Conservation (phyloP, 2,329 filamentous ascomycete species). For the Penicillium oxalicum region DNA sequence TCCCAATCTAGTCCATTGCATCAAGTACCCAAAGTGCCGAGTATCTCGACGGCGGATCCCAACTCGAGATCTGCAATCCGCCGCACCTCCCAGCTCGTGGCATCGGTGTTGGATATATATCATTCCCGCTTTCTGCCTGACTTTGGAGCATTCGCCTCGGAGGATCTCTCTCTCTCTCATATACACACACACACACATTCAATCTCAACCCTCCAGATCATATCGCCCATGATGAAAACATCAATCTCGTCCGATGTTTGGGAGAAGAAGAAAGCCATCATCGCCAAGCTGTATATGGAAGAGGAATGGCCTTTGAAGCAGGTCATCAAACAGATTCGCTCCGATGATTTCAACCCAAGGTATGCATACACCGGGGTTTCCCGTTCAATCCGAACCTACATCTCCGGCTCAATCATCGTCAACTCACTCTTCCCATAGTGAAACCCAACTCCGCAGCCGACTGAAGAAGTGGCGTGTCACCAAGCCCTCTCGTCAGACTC, state of each 20-base stretch:
- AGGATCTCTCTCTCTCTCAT: too few relatives aligned
- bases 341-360: slow-evolving; percentile 40
- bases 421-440: slow-evolving; percentile 21
- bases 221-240: slow-evolving; percentile 32
- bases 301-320: slow-evolving; percentile 43
- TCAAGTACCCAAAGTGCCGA: background rate
- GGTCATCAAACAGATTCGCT: slow-evolving; percentile 41
- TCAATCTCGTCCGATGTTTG: slow-evolving; percentile 40
- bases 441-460: slow-evolving; percentile 41
- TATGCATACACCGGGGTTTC: slow-evolving; percentile 16
- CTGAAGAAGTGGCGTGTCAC: slow-evolving; percentile 43
- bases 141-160: too few relatives aligned
- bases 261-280: slow-evolving; percentile 40
- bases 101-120: too few relatives aligned
- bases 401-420: background rate
- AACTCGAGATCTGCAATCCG: too few relatives aligned
- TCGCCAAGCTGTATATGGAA: slow-evolving; percentile 39
- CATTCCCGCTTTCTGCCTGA: too few relatives aligned
- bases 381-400: background rate
- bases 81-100: too few relatives aligned
- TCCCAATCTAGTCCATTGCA: background rate
- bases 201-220: too few relatives aligned
- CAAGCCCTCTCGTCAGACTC: slow-evolving; percentile 40
- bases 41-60: too few relatives aligned
- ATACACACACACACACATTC: too few relatives aligned